Evolutionary conservation across 305 asterid species (phyloP), one percentile per base, ranked within the genome.

Genomic region (Lippia alba): DNA sequence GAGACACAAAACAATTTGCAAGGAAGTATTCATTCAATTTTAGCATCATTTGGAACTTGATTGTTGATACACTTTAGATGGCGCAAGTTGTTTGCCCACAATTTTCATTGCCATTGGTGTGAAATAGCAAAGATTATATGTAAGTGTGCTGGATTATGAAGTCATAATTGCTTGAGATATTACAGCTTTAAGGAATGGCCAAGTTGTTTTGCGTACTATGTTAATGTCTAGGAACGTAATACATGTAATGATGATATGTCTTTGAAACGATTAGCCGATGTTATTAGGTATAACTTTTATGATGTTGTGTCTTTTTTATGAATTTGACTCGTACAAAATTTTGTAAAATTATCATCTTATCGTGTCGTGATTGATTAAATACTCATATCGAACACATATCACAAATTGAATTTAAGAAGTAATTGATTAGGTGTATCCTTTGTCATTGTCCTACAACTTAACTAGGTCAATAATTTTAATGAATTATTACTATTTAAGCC

Each of bases 1-100:
- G 32, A 61, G 66, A 69, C 64, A 66, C 64, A 8, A 30, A 10
- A 74, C 79, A 74, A 74, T 60, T 82, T 77, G 78, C 66, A 39
- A 49, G 16, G 10, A 49, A 36, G 17, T 48, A 15, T 67, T 66
- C 58, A 15, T 67, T 66, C 58, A 62, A 69, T 16, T 53, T 36
- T 24, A 67, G 49, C 70, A 64, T 65, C 44, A 65, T 66, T 53
- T 66, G 39, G 53, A 16, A 2, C 32, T 36, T 9, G 11, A 51
- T 51, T 18, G 36, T 66, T 36, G 62, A 36, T 11, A 33, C 34
- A 36, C 62, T 54, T 66, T 53, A 15, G 51, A 39, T 53, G 71
- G 61, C 51, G 16, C 61, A 66, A 12, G 12, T 11, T 45, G 45
- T 63, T 19, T 18, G 56, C 56, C 56, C 18, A 44, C 17, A 63